Evolutionary conservation across 306 rosid genomes (phyloP).

Genomic region (Trifolium fragiferum): DNA sequence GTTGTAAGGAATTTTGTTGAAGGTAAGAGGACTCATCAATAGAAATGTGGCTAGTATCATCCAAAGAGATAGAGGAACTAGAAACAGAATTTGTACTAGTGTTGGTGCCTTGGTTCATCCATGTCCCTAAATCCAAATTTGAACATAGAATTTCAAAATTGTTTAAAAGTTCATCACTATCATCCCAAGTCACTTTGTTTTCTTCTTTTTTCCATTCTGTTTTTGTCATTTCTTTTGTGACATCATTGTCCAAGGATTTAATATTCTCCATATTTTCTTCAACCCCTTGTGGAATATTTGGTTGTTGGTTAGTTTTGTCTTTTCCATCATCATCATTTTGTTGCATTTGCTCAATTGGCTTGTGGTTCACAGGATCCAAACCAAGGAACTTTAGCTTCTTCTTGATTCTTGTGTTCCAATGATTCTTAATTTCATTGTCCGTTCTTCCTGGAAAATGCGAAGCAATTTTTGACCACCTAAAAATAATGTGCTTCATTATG

Average conservation of each 20-base stretch:
- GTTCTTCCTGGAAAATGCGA: conserved; percentile 94
- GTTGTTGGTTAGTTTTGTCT: conserved; percentile 16
- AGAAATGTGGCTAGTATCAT: conserved; percentile 58
- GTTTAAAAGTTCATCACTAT: conserved; percentile 46
- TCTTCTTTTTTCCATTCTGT: conserved; percentile 39
- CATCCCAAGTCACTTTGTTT: conserved; percentile 43
- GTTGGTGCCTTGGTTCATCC: conserved; percentile 60
- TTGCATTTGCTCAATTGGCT: conserved; percentile 47
- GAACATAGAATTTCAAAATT: conserved; percentile 52
- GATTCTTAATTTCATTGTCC: conserved; percentile 95
- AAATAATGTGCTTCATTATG: conserved; percentile 20
- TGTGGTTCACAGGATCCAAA: conserved; percentile 66
- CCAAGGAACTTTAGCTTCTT: conserved; percentile 81
- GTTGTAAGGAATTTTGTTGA: conserved; percentile 47
- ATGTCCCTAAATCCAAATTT: conserved; percentile 53
- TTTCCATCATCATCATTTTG: conserved; percentile 33
- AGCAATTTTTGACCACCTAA: conserved; percentile 98
- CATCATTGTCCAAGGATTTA: conserved; percentile 34
- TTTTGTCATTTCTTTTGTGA: conserved; percentile 30
- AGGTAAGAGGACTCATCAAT: conserved; percentile 53
- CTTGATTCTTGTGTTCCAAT: conserved; percentile 94
- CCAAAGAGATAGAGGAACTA: conserved; percentile 62
- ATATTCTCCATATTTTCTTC: conserved; percentile 38
- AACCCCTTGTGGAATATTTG: conserved; percentile 33
- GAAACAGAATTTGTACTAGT: conserved; percentile 49